Percentiles rank a stretch among this genome's conserved stretches.
Conservation (phyloP, 2,329 filamentous ascomycete genomes). For the Trichoderma lentiforme region DNA sequence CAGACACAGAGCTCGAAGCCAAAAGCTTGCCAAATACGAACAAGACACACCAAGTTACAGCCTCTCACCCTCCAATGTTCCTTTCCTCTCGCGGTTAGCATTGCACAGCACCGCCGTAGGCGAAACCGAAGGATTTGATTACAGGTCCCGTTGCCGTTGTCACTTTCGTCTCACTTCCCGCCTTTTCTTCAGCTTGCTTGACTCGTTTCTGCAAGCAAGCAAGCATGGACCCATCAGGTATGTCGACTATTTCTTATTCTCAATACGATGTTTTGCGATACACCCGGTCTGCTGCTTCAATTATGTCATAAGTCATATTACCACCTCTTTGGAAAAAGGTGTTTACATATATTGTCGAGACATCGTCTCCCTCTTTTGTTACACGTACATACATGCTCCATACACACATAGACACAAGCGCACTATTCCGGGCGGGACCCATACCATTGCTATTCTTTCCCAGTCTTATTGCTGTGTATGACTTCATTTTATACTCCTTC, state of each 20-base stretch:
- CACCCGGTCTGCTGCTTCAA: neutral
- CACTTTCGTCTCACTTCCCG: neutral
- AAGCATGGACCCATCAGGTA: neutral
- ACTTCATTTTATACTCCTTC: neutral
- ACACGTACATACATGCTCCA: neutral
- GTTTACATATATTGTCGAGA: neutral
- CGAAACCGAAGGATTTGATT: slow-evolving; percentile 1
- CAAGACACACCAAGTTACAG: neutral
- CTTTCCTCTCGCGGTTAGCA: neutral
- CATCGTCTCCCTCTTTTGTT: neutral
- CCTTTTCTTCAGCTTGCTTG: neutral
- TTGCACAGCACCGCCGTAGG: neutral
- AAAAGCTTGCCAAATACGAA: neutral
- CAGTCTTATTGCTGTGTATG: neutral
- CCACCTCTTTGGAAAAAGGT: neutral
- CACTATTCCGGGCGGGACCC: neutral
- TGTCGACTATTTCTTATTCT: neutral
- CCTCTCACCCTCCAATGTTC: neutral
- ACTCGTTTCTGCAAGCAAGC: neutral
- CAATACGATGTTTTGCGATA: neutral
- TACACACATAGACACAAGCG: neutral
- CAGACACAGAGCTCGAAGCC: neutral
- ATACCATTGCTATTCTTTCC: neutral
- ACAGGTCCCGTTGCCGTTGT: neutral
- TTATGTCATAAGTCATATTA: neutral